A percentile compares a stretch with the other conserved stretches of the same genome.
Evolutionary conservation across 345 rosid species (phyloP).

Genomic region (Moricandia arvensis): DNA sequence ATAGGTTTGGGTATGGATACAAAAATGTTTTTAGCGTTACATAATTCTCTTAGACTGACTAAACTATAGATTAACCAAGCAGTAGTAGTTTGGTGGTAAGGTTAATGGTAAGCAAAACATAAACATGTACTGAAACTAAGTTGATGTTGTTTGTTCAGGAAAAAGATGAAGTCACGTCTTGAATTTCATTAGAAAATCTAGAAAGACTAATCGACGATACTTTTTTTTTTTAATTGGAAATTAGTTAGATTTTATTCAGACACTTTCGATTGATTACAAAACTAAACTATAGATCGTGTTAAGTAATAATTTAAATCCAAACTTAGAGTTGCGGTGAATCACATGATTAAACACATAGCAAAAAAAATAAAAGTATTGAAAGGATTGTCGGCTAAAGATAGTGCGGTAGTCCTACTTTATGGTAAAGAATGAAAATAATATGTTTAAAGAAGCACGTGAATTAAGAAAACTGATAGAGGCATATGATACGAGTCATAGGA

Average conservation of each 20-base stretch:
- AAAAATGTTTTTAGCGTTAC: neutral
- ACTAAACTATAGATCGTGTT: neutral
- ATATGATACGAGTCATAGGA: slow-evolving; percentile 30
- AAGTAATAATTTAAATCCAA: neutral
- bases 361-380: neutral
- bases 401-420: neutral
- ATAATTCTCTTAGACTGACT: neutral
- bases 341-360: neutral
- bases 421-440: neutral
- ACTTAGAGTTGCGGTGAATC: neutral
- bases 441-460: slow-evolving; percentile 8
- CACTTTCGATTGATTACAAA: too few relatives aligned
- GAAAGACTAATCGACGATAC: neutral
- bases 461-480: slow-evolving; percentile 20
- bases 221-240: neutral
- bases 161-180: neutral
- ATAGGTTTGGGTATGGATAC: neutral
- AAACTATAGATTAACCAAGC: neutral
- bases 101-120: neutral
- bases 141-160: neutral
- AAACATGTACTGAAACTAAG: neutral
- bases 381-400: neutral
- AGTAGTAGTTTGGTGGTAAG: neutral
- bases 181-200: neutral
- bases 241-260: too few relatives aligned